Base-by-base conservation (phyloP, 2,329 filamentous ascomycete species). In the Phialemonium atrogriseum region DNA sequence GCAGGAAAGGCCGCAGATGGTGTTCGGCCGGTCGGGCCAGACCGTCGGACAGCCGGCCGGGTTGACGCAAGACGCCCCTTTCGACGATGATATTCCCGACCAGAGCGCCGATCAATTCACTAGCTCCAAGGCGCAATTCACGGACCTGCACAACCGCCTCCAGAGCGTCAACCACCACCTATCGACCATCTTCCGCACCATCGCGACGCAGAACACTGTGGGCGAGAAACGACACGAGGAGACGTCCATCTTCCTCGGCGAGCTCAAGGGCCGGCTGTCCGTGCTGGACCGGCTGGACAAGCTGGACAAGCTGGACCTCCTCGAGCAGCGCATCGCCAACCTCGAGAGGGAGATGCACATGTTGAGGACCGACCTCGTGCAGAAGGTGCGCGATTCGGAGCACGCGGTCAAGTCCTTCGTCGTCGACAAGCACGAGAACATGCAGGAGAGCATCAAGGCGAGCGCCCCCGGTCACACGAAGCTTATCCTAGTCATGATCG, bases 101-200 rank as follows among this genome's bases (percentile, higher is more conserved):
- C 43, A 60, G 35, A 50, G 59, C 20, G 55, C 72, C 30, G 62
- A 69, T 27, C 47, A 51, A 19, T 68, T 70, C 48, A 56, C 60
- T 14, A 64, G 59, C 26, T 69, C 68, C 41, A 59, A 60, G 44
- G 59, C 62, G 10, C 86, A 94, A 55, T 89, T 95, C 51, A 69
- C 71, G 20, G 88, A 95, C 52, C 69, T 96, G 10, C 82, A 94
- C 64, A 82, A 82, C 62, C 82, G 87, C 19, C 64, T 96, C 12
- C 85, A 88, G 55, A 68, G 65, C 44, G 66, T 85, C 36, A 77
- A 76, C 54, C 78, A 85, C 56, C 77, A 82, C 47, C 60, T 86
- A 24, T 66, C 68, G 13, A 70, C 68, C 43, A 64, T 85, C 35
- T 77, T 75, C 55, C 68, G 67, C 24, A 60, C 74, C 34, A 56